These are phyloP conservation scores for Cytospora leucostoma DNA, from an alignment of 2,329 filamentous ascomycete species.

Conservation along the genomic window DNA sequence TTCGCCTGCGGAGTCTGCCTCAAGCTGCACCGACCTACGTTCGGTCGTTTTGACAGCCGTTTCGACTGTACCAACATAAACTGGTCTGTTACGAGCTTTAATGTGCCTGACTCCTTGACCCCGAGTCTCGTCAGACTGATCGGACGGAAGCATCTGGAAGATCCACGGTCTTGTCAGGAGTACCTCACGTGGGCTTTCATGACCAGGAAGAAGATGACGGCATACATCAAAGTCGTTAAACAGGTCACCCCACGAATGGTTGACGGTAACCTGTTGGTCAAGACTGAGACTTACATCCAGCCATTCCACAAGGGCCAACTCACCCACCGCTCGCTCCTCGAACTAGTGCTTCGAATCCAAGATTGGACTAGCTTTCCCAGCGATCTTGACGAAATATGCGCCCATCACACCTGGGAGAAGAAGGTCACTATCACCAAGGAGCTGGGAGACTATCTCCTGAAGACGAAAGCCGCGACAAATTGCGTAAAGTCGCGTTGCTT, in stretches of 20 bases:
- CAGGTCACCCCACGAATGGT: conserved; percentile 7
- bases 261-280: conserved; percentile 6
- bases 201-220: not conserved
- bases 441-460: not conserved
- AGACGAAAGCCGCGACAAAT: not conserved
- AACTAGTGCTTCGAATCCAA: not conserved
- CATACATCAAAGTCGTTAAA: not conserved
- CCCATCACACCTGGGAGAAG: not conserved
- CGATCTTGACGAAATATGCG: not conserved
- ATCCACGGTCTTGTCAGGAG: not conserved
- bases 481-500: not conserved
- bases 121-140: conserved; percentile 3
- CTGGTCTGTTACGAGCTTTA: rapidly evolving
- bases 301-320: not conserved
- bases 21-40: conserved; percentile 2
- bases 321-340: not conserved
- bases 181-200: not conserved
- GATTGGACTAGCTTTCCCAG: too few species aligned
- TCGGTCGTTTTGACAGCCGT: too few species aligned
- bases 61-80: not conserved
- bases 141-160: not conserved
- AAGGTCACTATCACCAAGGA: not conserved
- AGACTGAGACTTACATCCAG: not conserved
- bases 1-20: conserved; percentile 4
- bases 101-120: not conserved